phyloP scores from a whole-genome alignment of 78 protist genomes.

The slime mould (Dictyostelium discoideum) region DNA sequence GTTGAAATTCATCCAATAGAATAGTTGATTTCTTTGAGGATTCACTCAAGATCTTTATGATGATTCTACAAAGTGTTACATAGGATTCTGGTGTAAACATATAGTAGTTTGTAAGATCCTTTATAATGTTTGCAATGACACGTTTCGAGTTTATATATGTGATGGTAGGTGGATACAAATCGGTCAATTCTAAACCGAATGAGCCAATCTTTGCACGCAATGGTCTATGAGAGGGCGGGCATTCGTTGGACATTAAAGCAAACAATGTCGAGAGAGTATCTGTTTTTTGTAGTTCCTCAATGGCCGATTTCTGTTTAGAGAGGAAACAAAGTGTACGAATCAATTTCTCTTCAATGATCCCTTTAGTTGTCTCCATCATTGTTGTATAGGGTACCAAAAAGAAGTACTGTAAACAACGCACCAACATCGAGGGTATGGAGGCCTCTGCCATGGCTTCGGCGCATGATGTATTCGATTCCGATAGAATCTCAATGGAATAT shows the following conservation, averaged over 20 bases:
- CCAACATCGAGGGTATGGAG: slow-evolving; percentile 43
- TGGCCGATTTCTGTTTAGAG: slow-evolving; percentile 45
- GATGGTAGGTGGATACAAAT: slow-evolving; percentile 60
- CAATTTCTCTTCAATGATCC: slow-evolving; percentile 54
- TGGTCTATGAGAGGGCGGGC: slow-evolving; percentile 40
- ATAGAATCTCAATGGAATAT: slow-evolving; percentile 37
- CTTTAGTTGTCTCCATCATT: slow-evolving; percentile 16
- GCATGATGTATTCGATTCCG: slow-evolving; percentile 27
- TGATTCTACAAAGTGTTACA: slow-evolving; percentile 40
- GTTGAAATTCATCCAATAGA: slow-evolving; percentile 55
- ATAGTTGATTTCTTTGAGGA: slow-evolving; percentile 52
- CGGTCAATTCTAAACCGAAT: slow-evolving; percentile 56
- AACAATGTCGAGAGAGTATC: slow-evolving; percentile 44
- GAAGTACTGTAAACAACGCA: slow-evolving; percentile 37
- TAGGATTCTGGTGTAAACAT: slow-evolving; percentile 38
- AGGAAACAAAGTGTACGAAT: slow-evolving; percentile 46
- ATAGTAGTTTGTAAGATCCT: slow-evolving; percentile 41
- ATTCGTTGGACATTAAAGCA: slow-evolving; percentile 38
- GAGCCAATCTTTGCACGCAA: slow-evolving; percentile 37
- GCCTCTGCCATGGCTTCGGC: slow-evolving; percentile 74
- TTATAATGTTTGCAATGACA: slow-evolving; percentile 13
- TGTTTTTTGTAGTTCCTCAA: slow-evolving; percentile 60
- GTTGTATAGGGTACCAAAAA: slow-evolving; percentile 28
- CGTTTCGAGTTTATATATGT: slow-evolving; percentile 62
- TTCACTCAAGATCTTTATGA: slow-evolving; percentile 47